Evolutionary conservation across 768 basidiomycete species (phyloP).

Genomic region (Daedaleopsis sinensis): DNA sequence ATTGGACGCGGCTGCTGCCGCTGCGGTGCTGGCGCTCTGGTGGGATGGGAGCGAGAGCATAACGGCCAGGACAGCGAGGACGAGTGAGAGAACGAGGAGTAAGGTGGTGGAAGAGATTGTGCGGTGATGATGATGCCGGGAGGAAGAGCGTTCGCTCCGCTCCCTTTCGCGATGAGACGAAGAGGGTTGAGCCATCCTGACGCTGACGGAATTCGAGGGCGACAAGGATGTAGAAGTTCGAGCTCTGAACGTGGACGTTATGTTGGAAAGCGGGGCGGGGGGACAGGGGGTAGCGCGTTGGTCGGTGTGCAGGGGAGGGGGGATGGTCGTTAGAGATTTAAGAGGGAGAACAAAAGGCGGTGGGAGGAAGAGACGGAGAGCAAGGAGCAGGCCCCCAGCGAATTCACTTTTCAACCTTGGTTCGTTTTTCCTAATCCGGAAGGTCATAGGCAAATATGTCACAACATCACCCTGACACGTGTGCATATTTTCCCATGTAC

Average conservation of each 20-base stretch:
- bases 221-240: slow-evolving; percentile 74
- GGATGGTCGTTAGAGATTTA: slow-evolving; percentile 27
- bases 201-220: slow-evolving; percentile 65
- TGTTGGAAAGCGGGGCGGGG: slow-evolving; percentile 38
- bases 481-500: slow-evolving; percentile 22
- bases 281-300: slow-evolving; percentile 25
- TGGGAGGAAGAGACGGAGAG: slow-evolving; percentile 23
- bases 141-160: slow-evolving; percentile 54
- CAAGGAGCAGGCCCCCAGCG: slow-evolving; percentile 18
- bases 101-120: slow-evolving; percentile 91
- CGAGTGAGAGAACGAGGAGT: slow-evolving; percentile 81
- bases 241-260: slow-evolving; percentile 68
- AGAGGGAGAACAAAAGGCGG: slow-evolving; percentile 27
- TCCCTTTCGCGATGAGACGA: slow-evolving; percentile 76
- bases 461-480: slow-evolving; percentile 27
- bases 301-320: slow-evolving; percentile 17
- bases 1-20: slow-evolving; percentile 26
- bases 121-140: slow-evolving; percentile 75
- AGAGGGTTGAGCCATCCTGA: slow-evolving; percentile 87
- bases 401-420: slow-evolving; percentile 34
- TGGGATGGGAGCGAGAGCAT: slow-evolving; percentile 82
- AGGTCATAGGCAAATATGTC: slow-evolving; percentile 31
- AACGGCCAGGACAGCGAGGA: slow-evolving; percentile 86
- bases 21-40: slow-evolving; percentile 30
- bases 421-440: slow-evolving; percentile 27